phyloP scores from a whole-genome alignment of 2,329 filamentous ascomycete genomes.

The Fusarium austroafricanum region DNA sequence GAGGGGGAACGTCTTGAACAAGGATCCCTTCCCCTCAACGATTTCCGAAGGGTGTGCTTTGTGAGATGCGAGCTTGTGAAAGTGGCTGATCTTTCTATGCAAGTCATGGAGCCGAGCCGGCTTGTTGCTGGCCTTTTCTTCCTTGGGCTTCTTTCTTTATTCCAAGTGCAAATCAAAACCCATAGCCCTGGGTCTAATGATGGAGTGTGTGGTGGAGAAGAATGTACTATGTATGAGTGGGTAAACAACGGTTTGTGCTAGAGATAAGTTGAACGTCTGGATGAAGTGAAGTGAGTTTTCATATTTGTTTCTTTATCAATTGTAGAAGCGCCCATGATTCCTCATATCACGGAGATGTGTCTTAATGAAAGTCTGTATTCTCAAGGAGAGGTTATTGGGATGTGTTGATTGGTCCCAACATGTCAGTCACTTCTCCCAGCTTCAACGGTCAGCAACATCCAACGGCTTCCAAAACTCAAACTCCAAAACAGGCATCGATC shows the following conservation, averaged over 20 bases:
- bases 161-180: background rate
- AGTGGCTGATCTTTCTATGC: slow-evolving; percentile 34
- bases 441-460: slow-evolving; percentile 4
- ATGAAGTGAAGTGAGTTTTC: slow-evolving; percentile 7
- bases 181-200: slow-evolving; percentile 3
- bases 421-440: slow-evolving; percentile 5
- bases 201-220: slow-evolving; percentile 23
- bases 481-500: slow-evolving; percentile 27
- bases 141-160: slow-evolving; percentile 4
- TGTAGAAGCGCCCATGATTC: background rate
- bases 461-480: slow-evolving; percentile 38
- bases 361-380: background rate
- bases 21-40: slow-evolving; percentile 26
- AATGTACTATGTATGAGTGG: slow-evolving; percentile 5
- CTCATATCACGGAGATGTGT: background rate
- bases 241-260: slow-evolving; percentile 17
- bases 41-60: slow-evolving; percentile 17
- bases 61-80: slow-evolving; percentile 12
- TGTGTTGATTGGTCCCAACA: background rate
- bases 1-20: slow-evolving; percentile 18
- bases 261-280: slow-evolving; percentile 26
- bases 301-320: no score
- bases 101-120: slow-evolving; percentile 31
- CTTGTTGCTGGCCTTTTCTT: background rate
- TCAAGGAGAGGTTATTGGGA: background rate